Conservation (phyloP, 2,329 filamentous ascomycete genomes). For the Neonectria ditissima region DNA sequence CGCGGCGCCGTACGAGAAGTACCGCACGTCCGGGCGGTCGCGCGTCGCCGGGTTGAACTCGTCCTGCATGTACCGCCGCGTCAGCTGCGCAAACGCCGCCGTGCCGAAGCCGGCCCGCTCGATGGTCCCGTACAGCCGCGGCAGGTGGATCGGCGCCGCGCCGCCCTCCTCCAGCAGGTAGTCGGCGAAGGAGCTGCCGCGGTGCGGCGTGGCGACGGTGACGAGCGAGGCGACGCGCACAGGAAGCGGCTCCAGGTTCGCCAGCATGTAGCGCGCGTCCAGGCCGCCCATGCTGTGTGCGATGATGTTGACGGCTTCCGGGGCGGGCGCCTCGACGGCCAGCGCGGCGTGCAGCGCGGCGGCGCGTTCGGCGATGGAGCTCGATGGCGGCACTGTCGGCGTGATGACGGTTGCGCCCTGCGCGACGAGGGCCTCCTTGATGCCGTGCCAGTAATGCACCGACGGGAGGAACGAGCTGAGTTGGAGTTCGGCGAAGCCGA, state of each 20-base stretch:
- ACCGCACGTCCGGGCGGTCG: slow-evolving; percentile 64
- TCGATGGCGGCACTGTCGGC: slow-evolving; percentile 70
- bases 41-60: slow-evolving; percentile 70
- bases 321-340: slow-evolving; percentile 53
- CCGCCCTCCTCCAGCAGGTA: slow-evolving; percentile 58
- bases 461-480: slow-evolving; percentile 64
- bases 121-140: slow-evolving; percentile 65
- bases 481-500: slow-evolving; percentile 71
- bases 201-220: slow-evolving; percentile 67
- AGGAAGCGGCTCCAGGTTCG: slow-evolving; percentile 60
- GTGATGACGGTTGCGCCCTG: slow-evolving; percentile 69
- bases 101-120: slow-evolving; percentile 66
- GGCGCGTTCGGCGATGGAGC: slow-evolving; percentile 71
- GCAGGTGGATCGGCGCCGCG: slow-evolving; percentile 60
- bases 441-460: slow-evolving; percentile 74
- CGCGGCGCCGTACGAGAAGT: slow-evolving; percentile 72
- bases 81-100: slow-evolving; percentile 71
- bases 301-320: slow-evolving; percentile 76
- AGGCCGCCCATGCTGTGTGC: slow-evolving; percentile 77
- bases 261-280: slow-evolving; percentile 74
- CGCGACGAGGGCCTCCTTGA: slow-evolving; percentile 66
- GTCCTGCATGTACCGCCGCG: slow-evolving; percentile 66
- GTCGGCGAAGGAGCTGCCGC: slow-evolving; percentile 68
- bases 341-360: slow-evolving; percentile 68
- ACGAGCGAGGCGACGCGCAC: slow-evolving; percentile 64